Evolutionary conservation across 208 protist genomes (phyloP).

Genomic region (Acanthamoeba polyphaga): DNA sequence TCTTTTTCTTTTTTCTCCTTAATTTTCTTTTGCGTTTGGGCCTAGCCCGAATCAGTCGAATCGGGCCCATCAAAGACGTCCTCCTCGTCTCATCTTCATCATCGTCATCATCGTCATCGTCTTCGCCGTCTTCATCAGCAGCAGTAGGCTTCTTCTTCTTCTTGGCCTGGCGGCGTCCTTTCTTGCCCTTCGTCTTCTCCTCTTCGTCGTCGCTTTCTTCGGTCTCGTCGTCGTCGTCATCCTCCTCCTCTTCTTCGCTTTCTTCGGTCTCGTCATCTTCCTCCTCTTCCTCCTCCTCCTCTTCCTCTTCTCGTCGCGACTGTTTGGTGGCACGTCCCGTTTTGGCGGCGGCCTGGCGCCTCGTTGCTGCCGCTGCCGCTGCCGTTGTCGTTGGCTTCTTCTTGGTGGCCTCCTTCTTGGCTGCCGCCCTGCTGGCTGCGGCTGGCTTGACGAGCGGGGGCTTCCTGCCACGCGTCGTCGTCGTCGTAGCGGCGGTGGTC

Average conservation of each 20-base stretch:
- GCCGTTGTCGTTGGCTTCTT: neutral
- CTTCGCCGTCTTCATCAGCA: neutral
- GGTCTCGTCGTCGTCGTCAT: neutral
- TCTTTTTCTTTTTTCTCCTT: neutral
- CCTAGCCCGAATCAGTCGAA: no score
- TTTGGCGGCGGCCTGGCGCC: no score
- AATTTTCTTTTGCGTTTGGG: no score
- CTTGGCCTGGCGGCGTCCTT: neutral
- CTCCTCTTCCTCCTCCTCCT: no score
- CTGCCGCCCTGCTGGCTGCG: neutral
- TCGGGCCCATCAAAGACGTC: neutral
- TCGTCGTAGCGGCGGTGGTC: neutral
- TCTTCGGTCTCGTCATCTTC: neutral
- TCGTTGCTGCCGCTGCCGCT: neutral
- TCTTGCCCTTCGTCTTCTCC: slow-evolving; percentile 16
- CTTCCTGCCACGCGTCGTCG: neutral
- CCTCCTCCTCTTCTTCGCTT: neutral
- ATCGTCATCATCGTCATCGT: neutral
- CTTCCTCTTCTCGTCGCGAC: no score
- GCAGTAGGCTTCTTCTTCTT: neutral
- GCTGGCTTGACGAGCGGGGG: neutral
- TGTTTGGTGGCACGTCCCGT: neutral
- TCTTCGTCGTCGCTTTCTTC: neutral
- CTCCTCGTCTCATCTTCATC: neutral
- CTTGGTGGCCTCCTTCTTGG: neutral